Base-by-base conservation (phyloP, 371 early-diverging fungal species). In the Entomophthora muscae region DNA sequence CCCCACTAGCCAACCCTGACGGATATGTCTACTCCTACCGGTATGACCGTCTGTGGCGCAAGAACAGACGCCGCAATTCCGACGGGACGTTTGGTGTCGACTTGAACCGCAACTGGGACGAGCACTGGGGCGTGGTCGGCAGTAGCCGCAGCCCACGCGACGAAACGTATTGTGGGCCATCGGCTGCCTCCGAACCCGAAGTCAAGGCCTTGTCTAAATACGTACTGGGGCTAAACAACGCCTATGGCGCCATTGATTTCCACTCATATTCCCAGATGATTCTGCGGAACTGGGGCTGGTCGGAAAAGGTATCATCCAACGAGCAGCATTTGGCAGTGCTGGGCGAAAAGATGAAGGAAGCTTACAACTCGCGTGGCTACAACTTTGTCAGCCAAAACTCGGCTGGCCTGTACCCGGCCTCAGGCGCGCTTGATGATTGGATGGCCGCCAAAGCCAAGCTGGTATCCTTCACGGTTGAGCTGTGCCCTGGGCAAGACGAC, bases 1-100 rank as follows among this genome's bases (percentile, higher is more conserved):
- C 81, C 0, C 81, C 81, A 5, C 54, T 81, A 42, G 72, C 76
- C 67, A 83, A 83, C 70, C 65, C 75, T 23, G 83, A 83, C 61
- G 83, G 83, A 1, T 81, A 80, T 63, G 73, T 69, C 26, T 78
- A 73, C 68, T 61, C 53, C 17, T 31, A 31, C 31, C 3, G 27
- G 1, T 13, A 31, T 27, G 68, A 73, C 59, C 71, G 83, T 29
- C 63, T 80, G 52, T 83, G 83, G 83, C 69, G 83, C 55, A 83
- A 83, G 70, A 81, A 79, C 71, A 70, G 80, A 28, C 66, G 70
- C 23, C 66, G 61, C 17, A 61, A 59, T 17, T 17, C 5, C 13
- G 60, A 27, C 24, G 31, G 32, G 3, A 13, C n/a, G n/a, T 59
- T 23, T 26, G 60, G 60, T 32, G 60, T 59, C n/a, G n/a, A n/a